A percentile compares a stretch with the other conserved stretches of the same genome.
phyloP scores from a whole-genome alignment of 1,284 basidiomycete species.

The Papiliotrema flavescens region DNA sequence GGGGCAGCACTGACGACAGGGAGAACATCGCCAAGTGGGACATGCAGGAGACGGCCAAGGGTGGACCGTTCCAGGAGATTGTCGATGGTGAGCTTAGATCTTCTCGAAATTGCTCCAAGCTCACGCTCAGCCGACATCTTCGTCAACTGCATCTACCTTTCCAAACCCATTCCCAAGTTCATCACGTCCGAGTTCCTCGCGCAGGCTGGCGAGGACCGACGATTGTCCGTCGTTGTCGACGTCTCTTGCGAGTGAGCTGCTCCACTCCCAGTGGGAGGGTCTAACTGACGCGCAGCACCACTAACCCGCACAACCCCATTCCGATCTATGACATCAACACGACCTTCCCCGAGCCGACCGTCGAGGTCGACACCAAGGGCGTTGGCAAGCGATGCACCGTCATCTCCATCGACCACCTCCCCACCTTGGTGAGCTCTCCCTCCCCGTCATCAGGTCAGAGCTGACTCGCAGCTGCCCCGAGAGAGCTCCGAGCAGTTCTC shows the following conservation, averaged over 20 bases:
- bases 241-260: slow-evolving; percentile 80
- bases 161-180: slow-evolving; percentile 83
- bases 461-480: slow-evolving; percentile 61
- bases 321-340: slow-evolving; percentile 96
- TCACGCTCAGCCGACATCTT: slow-evolving; percentile 77
- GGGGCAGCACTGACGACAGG: slow-evolving; percentile 50
- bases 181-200: slow-evolving; percentile 70
- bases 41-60: slow-evolving; percentile 92
- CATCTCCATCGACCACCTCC: slow-evolving; percentile 96
- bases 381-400: slow-evolving; percentile 61
- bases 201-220: slow-evolving; percentile 65
- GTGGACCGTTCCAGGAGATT: slow-evolving; percentile 94
- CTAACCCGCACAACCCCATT: slow-evolving; percentile 97
- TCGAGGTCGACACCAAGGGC: slow-evolving; percentile 72
- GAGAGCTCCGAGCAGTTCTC: slow-evolving; percentile 98
- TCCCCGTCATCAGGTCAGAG: too few relatives aligned
- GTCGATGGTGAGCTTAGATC: slow-evolving; percentile 58
- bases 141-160: slow-evolving; percentile 99
- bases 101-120: neutral
- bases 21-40: slow-evolving; percentile 98
- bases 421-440: slow-evolving; percentile 61
- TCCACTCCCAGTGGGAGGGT: neutral
- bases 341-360: slow-evolving; percentile 89
- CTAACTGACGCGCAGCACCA: slow-evolving; percentile 57
- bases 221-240: slow-evolving; percentile 84